A percentile compares a stretch with the other conserved stretches of the same genome.
Conservation (phyloP, 257 asterid genomes). For the Anisodus tanguticus region DNA sequence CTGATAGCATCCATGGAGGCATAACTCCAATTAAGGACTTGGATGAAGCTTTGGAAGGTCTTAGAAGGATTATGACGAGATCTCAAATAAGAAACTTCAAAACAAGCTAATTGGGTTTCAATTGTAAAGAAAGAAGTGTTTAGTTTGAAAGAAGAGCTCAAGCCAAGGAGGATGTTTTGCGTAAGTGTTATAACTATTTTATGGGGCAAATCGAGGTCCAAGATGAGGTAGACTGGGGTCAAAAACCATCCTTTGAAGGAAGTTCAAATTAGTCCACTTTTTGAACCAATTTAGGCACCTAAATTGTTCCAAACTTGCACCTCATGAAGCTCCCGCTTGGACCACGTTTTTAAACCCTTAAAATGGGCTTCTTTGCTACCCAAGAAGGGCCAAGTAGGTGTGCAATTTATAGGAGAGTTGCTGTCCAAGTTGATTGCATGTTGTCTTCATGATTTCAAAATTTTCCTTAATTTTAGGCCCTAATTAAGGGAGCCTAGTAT, state of each 20-base stretch:
- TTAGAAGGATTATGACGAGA: neutral
- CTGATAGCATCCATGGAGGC: neutral
- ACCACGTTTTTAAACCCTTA: neutral
- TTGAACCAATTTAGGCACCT: neutral
- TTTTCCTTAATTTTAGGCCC: neutral
- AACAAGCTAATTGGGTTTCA: neutral
- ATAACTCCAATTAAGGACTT: neutral
- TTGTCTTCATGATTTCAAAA: neutral
- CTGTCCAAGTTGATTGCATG: neutral
- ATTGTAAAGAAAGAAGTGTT: neutral
- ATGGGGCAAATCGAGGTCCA: neutral
- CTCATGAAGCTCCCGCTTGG: neutral
- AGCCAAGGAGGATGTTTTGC: too few species aligned
- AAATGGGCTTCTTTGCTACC: too few species aligned
- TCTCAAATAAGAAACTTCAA: neutral
- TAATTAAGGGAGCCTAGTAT: neutral
- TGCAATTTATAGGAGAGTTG: neutral
- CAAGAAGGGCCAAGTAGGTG: neutral
- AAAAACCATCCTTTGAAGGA: neutral
- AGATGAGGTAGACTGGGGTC: neutral
- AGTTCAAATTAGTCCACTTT: neutral
- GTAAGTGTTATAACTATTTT: neutral
- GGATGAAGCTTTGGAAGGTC: slow-evolving; percentile 12
- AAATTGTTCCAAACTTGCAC: neutral
- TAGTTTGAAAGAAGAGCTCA: neutral